phyloP scores from a whole-genome alignment of 805 yeast genomes.

The Ogataea nakhonphanomensis region DNA sequence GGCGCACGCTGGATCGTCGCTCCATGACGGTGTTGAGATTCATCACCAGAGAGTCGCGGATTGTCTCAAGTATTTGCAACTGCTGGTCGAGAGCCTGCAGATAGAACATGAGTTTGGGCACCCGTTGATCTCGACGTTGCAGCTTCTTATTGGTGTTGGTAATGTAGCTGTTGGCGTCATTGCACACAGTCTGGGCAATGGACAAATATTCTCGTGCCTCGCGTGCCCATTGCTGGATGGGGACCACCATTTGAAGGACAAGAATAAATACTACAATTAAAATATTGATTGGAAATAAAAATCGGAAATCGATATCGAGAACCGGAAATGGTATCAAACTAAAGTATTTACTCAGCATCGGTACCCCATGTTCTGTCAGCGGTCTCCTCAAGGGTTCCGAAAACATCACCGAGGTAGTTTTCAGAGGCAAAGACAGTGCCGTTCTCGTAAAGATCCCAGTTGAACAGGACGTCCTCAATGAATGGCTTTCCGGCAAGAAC shows the following conservation, averaged over 20 bases:
- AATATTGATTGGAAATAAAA: not conserved
- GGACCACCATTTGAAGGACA: slow-evolving; percentile 1
- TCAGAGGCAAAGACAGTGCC: slow-evolving; percentile 35
- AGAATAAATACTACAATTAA: not conserved
- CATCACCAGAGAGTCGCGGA: slow-evolving; percentile 28
- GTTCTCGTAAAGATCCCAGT: slow-evolving; percentile 42
- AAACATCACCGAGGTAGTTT: slow-evolving; percentile 61
- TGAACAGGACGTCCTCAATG: slow-evolving; percentile 46
- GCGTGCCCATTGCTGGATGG: slow-evolving; percentile 34
- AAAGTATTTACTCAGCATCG: slow-evolving; percentile 6
- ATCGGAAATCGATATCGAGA: not conserved
- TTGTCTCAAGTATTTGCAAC: slow-evolving; percentile 37
- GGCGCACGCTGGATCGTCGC: slow-evolving; percentile 20
- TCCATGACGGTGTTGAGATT: slow-evolving; percentile 28
- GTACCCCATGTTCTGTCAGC: slow-evolving; percentile 21
- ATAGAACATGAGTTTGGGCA: slow-evolving; percentile 43
- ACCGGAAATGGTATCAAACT: not conserved
- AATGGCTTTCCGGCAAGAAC: slow-evolving; percentile 52
- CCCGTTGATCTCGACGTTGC: slow-evolving; percentile 37
- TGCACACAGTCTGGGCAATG: slow-evolving; percentile 49
- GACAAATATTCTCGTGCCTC: slow-evolving; percentile 48
- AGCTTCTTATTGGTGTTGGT: slow-evolving; percentile 36
- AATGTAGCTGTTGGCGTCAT: slow-evolving; percentile 44
- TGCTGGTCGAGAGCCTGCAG: slow-evolving; percentile 47
- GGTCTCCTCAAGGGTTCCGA: slow-evolving; percentile 49